Base-by-base conservation (phyloP, 2,329 filamentous ascomycete species). In the Verticillium nonalfalfae region DNA sequence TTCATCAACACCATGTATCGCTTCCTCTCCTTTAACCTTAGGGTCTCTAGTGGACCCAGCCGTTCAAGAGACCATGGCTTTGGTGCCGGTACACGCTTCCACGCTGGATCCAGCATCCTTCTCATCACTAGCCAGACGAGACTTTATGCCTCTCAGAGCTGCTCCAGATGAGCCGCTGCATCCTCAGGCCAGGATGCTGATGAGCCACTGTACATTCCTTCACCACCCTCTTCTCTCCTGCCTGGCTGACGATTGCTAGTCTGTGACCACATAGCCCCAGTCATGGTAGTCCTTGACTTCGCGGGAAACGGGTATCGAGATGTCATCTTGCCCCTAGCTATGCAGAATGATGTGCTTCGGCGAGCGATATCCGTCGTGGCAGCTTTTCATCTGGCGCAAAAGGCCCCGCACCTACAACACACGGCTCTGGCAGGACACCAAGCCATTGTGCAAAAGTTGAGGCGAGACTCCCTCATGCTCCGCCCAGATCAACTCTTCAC, bases 211-310 rank as follows among this genome's bases (percentile, higher is more conserved):
- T 74, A 67, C 45, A 69, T 60, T 11, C 39, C 7, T 26, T 14
- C 7, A 45, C 39, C 60, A 61, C 11, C 63, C 26, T 14, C 58
- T 60, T 38, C 5, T 0, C 9, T 0, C 2, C 0, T 3, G 4
- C 45, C 21, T 21, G 14, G 26, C 57, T 58, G 26, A 58, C 57
- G 13, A n/a, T 21, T n/a, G 26, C 26, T 3, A 76, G 74, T 77
- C 55, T 73, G 75, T 4, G 67, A 73, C 18, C 69, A 61, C 11
- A 70, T 78, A 10, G 75, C 76, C 0, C 71, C 74, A 0, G 69
- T 72, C 21, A 78, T 78, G 75, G 74, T 78, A 1, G 70, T 77
- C 0, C 63, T 76, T 10, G 75, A 77, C 60, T 69, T 65, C 5
- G 57, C 66, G 0, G 67, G 62, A 9, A 78, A 78, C 40, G 76